These are phyloP conservation scores for Terana coerulea DNA, from an alignment of 768 basidiomycete species.

Conservation along the genomic window DNA sequence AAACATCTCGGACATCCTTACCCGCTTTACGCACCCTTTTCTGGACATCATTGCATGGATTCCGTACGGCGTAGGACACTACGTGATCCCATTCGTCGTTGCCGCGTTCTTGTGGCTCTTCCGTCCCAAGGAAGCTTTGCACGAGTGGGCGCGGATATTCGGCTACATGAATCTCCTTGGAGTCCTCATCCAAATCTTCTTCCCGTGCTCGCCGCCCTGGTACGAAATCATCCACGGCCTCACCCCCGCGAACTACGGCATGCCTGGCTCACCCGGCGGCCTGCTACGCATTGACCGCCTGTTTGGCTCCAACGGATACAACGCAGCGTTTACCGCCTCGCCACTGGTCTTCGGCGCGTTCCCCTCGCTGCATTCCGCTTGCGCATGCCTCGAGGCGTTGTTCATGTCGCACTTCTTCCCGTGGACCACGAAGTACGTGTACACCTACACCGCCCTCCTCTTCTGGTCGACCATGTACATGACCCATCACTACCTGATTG, in stretches of 20 bases:
- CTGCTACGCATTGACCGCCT: slow-evolving; percentile 88
- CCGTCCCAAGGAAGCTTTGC: slow-evolving; percentile 73
- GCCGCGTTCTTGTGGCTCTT: slow-evolving; percentile 88
- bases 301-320: slow-evolving; percentile 75
- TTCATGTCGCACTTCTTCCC: slow-evolving; percentile 97
- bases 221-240: slow-evolving; percentile 97
- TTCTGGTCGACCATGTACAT: slow-evolving; percentile 99
- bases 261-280: slow-evolving; percentile 92
- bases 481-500: slow-evolving; percentile 97
- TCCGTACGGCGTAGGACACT: slow-evolving; percentile 95
- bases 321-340: slow-evolving; percentile 74
- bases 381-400: slow-evolving; percentile 88
- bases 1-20: slow-evolving; percentile 96
- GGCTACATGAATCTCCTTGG: slow-evolving; percentile 92
- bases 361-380: slow-evolving; percentile 88
- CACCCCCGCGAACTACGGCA: slow-evolving; percentile 89
- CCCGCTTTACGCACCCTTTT: slow-evolving; percentile 87
- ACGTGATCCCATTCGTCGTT: slow-evolving; percentile 80
- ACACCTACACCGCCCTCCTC: slow-evolving; percentile 80
- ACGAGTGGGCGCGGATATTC: slow-evolving; percentile 82
- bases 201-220: slow-evolving; percentile 96
- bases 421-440: slow-evolving; percentile 57
- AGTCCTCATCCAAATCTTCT: slow-evolving; percentile 80
- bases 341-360: slow-evolving; percentile 97
- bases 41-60: slow-evolving; percentile 95